Evolutionary conservation across 495 filamentous ascomycete genomes (phyloP), one percentile per base, ranked within the genome.

Genomic region (Xylaria telfairii): DNA sequence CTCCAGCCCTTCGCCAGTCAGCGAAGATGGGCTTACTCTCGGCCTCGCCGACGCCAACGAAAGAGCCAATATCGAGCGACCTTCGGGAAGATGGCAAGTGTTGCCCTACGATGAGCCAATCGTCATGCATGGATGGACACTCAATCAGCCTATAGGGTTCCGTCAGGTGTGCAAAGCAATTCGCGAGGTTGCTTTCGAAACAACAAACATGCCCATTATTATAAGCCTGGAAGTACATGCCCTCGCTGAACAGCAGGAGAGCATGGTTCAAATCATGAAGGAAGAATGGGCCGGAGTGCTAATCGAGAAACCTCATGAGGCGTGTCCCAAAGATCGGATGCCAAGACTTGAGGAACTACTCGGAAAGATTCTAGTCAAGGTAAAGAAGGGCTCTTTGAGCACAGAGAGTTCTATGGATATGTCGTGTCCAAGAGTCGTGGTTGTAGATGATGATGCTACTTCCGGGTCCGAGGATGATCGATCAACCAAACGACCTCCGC

Each of bases 191-290:
- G 93, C 93, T 0, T 98, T 98, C 74, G 83, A 90, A 30, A 87
- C 81, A 2, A 85, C 82, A 71, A 87, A 92, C 42, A 83, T 96
- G 12, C 95, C 95, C 0, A 83, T 98, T 7, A 95, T 98, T 51
- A 86, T 98, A 71, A 96, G 93, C 75, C 83, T 98, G 5, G 95
- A 98, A 81, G 93, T 97, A 1, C 95, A 97, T 78, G 91, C 92
- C 10, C 88, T 89, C 56, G 78, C 85, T 1, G 89, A 92, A 37
- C 95, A 98, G 78, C 95, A 98, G 78, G 88, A 91, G 70, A 86
- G 89, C 34, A 97, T 98, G 92, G 94, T 97, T 0, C 86, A 94
- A 66, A 97, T 98, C 64, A 97, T 98, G 90, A 89, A 89, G 68
- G 88, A 96, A 68, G 90, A 91, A 51, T 98, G 93, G 93, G 87